Evolutionary conservation across 2,329 filamentous ascomycete species (phyloP).

Genomic region (Fusarium sacchari): DNA sequence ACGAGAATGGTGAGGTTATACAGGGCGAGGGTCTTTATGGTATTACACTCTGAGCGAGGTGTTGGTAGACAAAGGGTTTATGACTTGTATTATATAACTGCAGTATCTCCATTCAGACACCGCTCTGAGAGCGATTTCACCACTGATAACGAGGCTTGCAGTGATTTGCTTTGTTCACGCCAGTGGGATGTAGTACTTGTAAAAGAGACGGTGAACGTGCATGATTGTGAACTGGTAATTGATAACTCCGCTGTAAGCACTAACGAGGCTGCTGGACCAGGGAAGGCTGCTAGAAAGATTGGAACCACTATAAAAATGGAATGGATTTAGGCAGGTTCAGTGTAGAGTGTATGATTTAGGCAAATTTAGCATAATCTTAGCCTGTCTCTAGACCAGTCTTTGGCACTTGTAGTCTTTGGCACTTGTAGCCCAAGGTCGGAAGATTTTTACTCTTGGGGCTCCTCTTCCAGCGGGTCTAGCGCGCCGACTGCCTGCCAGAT

Average conservation of each 20-base stretch:
- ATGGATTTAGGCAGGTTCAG: fast-evolving
- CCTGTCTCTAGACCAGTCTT: background rate
- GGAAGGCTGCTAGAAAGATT: background rate
- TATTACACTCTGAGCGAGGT: constrained; percentile 40
- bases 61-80: no score
- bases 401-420: no score
- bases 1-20: constrained; percentile 64
- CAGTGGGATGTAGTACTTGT: fast-evolving
- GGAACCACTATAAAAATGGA: background rate
- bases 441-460: background rate
- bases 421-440: background rate
- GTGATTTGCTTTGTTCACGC: background rate
- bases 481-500: background rate
- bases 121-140: background rate
- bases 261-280: background rate
- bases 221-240: background rate
- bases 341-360: fast-evolving
- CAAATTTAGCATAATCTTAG: background rate
- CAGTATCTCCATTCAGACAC: background rate
- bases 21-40: constrained; percentile 65
- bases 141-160: fast-evolving
- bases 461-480: background rate
- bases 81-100: background rate
- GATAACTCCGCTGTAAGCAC: background rate
- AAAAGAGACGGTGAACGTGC: no score